phyloP scores from a whole-genome alignment of 2,329 filamentous ascomycete species.

The Aspergillus japonicus region DNA sequence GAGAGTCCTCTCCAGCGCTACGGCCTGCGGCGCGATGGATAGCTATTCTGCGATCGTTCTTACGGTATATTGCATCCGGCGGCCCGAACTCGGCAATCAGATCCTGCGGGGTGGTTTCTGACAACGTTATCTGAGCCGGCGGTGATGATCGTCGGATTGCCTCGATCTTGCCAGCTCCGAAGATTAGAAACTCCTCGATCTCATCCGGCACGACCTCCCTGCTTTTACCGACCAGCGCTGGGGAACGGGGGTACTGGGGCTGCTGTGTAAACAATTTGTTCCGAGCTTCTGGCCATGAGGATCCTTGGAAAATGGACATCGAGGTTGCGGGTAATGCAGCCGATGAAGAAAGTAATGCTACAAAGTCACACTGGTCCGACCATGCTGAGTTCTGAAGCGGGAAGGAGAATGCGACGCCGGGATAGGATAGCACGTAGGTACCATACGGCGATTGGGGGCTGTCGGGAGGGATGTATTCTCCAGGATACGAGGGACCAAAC shows the following conservation, averaged over 20 bases:
- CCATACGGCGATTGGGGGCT: conserved; percentile 57
- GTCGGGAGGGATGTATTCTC: conserved; percentile 75
- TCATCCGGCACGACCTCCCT: conserved; percentile 85
- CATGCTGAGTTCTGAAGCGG: conserved; percentile 72
- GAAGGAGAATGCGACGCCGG: conserved; percentile 91
- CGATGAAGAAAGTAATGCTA: conserved; percentile 77
- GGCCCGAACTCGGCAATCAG: conserved; percentile 86
- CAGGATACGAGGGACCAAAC: conserved; percentile 90
- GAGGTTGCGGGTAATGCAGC: conserved; percentile 73
- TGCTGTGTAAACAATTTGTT: conserved; percentile 72
- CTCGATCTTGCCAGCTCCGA: conserved; percentile 76
- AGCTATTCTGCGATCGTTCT: conserved; percentile 83
- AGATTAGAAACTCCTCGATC: conserved; percentile 74
- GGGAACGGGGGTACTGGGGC: conserved; percentile 71
- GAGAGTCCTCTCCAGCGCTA: conserved; percentile 29
- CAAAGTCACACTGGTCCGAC: conserved; percentile 73
- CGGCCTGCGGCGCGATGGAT: conserved; percentile 60
- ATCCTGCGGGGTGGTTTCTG: conserved; percentile 88
- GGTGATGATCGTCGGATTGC: conserved; percentile 68
- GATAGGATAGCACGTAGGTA: conserved; percentile 88
- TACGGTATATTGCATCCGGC: conserved; percentile 89
- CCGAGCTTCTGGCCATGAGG: conserved; percentile 85
- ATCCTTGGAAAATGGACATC: conserved; percentile 87
- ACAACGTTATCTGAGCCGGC: conserved; percentile 70
- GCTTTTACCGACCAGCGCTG: conserved; percentile 65